These are phyloP conservation scores for Ogataea thermomethanolica DNA, from an alignment of 805 yeast species.

Conservation along the genomic window DNA sequence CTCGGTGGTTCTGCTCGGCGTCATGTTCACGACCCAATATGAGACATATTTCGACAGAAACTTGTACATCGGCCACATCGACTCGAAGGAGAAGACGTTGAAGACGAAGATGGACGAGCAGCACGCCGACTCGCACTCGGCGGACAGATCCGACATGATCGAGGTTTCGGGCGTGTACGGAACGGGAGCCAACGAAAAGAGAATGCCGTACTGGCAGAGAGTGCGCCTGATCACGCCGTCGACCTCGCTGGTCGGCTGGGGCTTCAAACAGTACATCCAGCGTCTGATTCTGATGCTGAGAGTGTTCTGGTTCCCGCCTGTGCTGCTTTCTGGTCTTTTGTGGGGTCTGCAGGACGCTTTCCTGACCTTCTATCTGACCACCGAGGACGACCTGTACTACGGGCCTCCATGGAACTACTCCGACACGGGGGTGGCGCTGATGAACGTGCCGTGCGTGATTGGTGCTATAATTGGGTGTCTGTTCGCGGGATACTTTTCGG, in stretches of 20 bases:
- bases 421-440: slow-evolving; percentile 64
- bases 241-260: slow-evolving; percentile 57
- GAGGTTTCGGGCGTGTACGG: slow-evolving; percentile 19
- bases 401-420: slow-evolving; percentile 65
- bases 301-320: slow-evolving; percentile 63
- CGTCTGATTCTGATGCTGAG: slow-evolving; percentile 49
- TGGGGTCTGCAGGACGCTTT: slow-evolving; percentile 83
- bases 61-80: slow-evolving; percentile 38
- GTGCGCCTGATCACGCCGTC: slow-evolving; percentile 52
- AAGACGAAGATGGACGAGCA: slow-evolving; percentile 1
- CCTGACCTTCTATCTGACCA: slow-evolving; percentile 68
- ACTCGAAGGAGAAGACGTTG: slow-evolving; percentile 17
- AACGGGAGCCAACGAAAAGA: slow-evolving; percentile 40
- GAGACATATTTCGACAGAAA: slow-evolving; percentile 66
- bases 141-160: slow-evolving; percentile 1
- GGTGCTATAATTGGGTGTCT: slow-evolving; percentile 67
- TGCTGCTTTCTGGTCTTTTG: slow-evolving; percentile 60
- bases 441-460: slow-evolving; percentile 68
- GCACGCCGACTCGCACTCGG: slow-evolving; percentile 5
- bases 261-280: slow-evolving; percentile 60
- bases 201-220: slow-evolving; percentile 43
- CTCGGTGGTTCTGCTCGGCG: slow-evolving; percentile 53
- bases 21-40: slow-evolving; percentile 59
- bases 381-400: slow-evolving; percentile 65
- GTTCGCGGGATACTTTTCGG: slow-evolving; percentile 59